Conservation (phyloP, 257 asterid species). For the Przewalskia tangutica region DNA sequence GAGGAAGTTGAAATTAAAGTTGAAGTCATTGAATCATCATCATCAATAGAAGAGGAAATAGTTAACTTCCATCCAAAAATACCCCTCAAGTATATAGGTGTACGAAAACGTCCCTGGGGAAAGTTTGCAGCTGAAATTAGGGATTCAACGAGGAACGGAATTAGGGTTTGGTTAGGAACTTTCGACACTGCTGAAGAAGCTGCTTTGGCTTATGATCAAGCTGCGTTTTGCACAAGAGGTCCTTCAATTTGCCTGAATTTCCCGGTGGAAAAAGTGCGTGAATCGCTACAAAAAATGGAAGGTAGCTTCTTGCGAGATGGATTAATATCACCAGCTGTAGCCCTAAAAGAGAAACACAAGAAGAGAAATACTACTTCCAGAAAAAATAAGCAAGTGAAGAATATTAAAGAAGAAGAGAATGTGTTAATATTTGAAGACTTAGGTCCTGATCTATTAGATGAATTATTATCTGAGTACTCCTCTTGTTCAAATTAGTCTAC, state of each 20-base stretch:
- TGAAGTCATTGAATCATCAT: neutral
- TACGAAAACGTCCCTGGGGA: constrained; percentile 16
- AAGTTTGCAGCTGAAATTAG: constrained; percentile 15
- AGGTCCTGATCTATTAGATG: constrained; percentile 11
- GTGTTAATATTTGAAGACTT: constrained; percentile 8
- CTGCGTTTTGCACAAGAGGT: constrained; percentile 9
- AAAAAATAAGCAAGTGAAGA: neutral
- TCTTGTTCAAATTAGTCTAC: constrained; percentile 2
- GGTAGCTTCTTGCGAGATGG: neutral
- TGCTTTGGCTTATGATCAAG: constrained; percentile 16
- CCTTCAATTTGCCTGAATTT: constrained; percentile 4
- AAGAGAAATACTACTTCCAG: neutral
- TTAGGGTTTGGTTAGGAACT: constrained; percentile 15
- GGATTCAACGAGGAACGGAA: constrained; percentile 6
- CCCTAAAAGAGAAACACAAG: constrained; percentile 12
- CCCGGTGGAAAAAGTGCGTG: neutral
- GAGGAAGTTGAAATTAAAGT: neutral
- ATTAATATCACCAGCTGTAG: neutral
- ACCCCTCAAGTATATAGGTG: neutral
- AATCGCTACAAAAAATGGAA: constrained; percentile 1
- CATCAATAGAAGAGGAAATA: neutral
- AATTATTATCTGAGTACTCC: constrained; percentile 6
- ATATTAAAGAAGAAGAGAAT: neutral
- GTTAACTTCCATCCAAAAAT: neutral
- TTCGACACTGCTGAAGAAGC: constrained; percentile 9